These are phyloP conservation scores for Fraxinus platypoda DNA, from an alignment of 305 asterid species.

Conservation along the genomic window DNA sequence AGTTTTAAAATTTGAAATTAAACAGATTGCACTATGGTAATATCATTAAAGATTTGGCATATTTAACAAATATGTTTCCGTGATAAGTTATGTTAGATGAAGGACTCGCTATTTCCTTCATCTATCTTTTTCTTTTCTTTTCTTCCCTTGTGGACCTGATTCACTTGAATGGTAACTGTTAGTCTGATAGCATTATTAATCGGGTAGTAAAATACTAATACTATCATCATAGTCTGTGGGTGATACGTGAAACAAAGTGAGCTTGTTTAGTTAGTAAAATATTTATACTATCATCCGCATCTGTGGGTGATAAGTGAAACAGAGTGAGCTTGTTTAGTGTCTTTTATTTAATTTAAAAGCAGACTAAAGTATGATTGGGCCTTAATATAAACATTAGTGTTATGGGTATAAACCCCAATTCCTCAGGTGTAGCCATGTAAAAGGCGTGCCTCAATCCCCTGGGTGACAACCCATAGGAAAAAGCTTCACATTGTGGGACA, in stretches of 20 bases:
- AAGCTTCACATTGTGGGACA: background rate
- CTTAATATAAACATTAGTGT: background rate
- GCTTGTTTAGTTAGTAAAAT: background rate
- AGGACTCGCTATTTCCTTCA: background rate
- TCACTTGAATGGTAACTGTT: background rate
- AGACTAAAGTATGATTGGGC: background rate
- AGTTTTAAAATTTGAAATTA: background rate
- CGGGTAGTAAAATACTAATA: background rate
- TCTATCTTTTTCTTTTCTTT: background rate
- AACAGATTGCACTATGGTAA: background rate
- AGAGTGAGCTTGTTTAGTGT: background rate
- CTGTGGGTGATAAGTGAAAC: background rate
- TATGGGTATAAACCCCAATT: background rate
- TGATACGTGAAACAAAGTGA: background rate
- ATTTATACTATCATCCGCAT: background rate
- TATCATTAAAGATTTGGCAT: background rate
- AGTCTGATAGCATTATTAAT: background rate
- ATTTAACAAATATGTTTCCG: background rate
- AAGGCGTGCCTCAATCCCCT: background rate
- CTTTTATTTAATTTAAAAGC: background rate
- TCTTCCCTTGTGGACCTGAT: background rate
- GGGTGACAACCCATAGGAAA: background rate
- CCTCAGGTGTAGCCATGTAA: background rate
- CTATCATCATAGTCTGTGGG: background rate
- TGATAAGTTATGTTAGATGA: background rate